phyloP scores from a whole-genome alignment of 345 rosid species.

The Nephelium lappaceum region DNA sequence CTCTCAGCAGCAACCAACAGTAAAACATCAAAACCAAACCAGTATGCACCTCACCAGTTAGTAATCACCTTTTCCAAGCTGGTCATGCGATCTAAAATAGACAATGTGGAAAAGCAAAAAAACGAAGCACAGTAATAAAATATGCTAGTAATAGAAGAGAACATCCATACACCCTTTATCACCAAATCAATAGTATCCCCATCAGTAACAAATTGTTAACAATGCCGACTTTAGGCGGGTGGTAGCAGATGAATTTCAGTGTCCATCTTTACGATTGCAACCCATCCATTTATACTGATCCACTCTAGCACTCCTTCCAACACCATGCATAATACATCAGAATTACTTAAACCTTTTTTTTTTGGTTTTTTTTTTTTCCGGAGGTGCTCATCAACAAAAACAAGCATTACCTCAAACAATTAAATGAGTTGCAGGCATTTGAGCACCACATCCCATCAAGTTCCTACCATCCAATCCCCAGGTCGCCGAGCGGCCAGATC shows the following conservation, averaged over 20 bases:
- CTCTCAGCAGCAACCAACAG: slow-evolving; percentile 26
- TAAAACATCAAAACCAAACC: slow-evolving; percentile 21
- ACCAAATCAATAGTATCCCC: slow-evolving; percentile 19
- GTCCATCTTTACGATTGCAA: slow-evolving; percentile 46
- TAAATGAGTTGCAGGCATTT: slow-evolving; percentile 51
- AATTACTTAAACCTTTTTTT: slow-evolving; percentile 21
- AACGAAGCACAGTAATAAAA: slow-evolving; percentile 11
- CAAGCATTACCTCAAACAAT: slow-evolving; percentile 52
- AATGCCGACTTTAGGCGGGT: slow-evolving; percentile 30
- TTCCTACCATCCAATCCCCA: slow-evolving; percentile 83
- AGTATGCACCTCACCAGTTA: slow-evolving; percentile 11
- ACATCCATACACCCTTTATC: slow-evolving; percentile 18
- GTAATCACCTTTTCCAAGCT: slow-evolving; percentile 20
- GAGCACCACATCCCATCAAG: slow-evolving; percentile 79
- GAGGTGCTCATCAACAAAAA: slow-evolving; percentile 42
- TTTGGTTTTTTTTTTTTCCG: slow-evolving; percentile 27
- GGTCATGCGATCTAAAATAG: slow-evolving; percentile 17
- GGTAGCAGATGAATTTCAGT: slow-evolving; percentile 34
- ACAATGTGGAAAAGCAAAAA: slow-evolving; percentile 7
- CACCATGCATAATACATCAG: slow-evolving; percentile 28
- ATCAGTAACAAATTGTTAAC: slow-evolving; percentile 10
- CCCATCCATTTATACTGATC: slow-evolving; percentile 37
- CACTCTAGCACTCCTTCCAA: slow-evolving; percentile 31
- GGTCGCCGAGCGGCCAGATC: slow-evolving; percentile 73
- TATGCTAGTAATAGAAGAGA: slow-evolving; percentile 16